phyloP scores from a whole-genome alignment of 2,329 filamentous ascomycete genomes.

The Didymella keratinophila region DNA sequence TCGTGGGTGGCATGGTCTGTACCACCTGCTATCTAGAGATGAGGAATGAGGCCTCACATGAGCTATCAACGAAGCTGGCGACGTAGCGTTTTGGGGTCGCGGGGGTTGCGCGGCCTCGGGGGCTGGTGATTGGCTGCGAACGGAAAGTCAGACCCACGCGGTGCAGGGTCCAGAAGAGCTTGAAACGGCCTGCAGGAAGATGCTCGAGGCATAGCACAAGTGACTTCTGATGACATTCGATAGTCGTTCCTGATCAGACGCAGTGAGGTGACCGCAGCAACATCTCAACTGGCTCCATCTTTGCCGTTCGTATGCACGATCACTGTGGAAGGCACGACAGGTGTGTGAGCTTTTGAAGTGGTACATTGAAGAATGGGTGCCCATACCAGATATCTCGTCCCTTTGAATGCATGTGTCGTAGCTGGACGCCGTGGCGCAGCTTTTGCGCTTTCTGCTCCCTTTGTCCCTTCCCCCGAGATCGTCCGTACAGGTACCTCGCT shows the following conservation, averaged over 20 bases:
- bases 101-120: conserved; percentile 20
- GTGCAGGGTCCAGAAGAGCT: not conserved
- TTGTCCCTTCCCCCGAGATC: not conserved
- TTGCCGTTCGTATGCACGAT: not conserved
- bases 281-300: not conserved
- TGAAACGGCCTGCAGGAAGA: not conserved
- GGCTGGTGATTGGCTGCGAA: conserved; percentile 28
- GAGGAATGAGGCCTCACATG: conserved; percentile 22
- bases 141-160: not conserved
- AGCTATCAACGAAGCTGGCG: conserved; percentile 25
- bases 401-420: not conserved
- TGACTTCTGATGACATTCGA: not conserved
- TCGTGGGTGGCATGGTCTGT: conserved; percentile 37
- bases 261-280: not conserved
- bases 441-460: not conserved
- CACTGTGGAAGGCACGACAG: not conserved
- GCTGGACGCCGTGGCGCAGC: not conserved
- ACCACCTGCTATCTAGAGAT: conserved; percentile 21
- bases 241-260: not conserved
- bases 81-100: conserved; percentile 31
- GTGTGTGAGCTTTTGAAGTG: not conserved
- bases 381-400: not conserved
- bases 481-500: not conserved
- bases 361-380: not conserved
- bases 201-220: not conserved